These are phyloP conservation scores for Astragalus glycyphyllos DNA, from an alignment of 306 rosid genomes.

Conservation along the genomic window DNA sequence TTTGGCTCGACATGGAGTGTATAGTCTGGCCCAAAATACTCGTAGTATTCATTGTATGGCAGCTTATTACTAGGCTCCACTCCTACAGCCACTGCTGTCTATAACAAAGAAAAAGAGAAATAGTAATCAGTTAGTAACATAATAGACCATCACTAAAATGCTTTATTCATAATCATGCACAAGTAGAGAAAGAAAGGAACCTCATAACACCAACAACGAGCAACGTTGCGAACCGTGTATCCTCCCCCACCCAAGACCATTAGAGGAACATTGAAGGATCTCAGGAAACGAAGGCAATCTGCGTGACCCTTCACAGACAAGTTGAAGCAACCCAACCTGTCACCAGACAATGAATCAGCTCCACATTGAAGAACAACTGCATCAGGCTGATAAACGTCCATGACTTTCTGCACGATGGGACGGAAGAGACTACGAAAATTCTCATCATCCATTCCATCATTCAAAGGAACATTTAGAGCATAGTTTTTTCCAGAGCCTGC, in stretches of 20 bases:
- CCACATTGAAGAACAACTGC: slow-evolving; percentile 97
- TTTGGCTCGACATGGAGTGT: slow-evolving; percentile 71
- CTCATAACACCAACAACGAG: slow-evolving; percentile 98
- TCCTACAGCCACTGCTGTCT: slow-evolving; percentile 95
- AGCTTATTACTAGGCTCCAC: slow-evolving; percentile 83
- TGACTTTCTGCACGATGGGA: slow-evolving; percentile 76
- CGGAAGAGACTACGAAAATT: slow-evolving; percentile 76
- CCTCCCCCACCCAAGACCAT: slow-evolving; percentile 98
- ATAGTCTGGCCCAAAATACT: slow-evolving; percentile 91
- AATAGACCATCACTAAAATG: not conserved
- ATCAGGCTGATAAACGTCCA: slow-evolving; percentile 83
- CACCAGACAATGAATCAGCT: slow-evolving; percentile 87
- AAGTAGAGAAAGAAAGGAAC: slow-evolving; percentile 48
- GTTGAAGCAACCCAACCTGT: slow-evolving; percentile 91
- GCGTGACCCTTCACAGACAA: slow-evolving; percentile 93
- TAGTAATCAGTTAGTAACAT: slow-evolving; percentile 26
- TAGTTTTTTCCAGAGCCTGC: slow-evolving; percentile 72
- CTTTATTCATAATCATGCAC: slow-evolving; percentile 8
- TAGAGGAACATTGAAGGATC: slow-evolving; percentile 84
- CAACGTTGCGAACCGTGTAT: slow-evolving; percentile 84
- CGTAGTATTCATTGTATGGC: slow-evolving; percentile 88
- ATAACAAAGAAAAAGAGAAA: slow-evolving; percentile 43
- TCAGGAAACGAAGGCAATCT: slow-evolving; percentile 81
- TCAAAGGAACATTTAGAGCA: slow-evolving; percentile 80
- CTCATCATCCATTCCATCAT: slow-evolving; percentile 88